phyloP scores from a whole-genome alignment of 1,139 yeast species.

The Magnusiomyces sp. region DNA sequence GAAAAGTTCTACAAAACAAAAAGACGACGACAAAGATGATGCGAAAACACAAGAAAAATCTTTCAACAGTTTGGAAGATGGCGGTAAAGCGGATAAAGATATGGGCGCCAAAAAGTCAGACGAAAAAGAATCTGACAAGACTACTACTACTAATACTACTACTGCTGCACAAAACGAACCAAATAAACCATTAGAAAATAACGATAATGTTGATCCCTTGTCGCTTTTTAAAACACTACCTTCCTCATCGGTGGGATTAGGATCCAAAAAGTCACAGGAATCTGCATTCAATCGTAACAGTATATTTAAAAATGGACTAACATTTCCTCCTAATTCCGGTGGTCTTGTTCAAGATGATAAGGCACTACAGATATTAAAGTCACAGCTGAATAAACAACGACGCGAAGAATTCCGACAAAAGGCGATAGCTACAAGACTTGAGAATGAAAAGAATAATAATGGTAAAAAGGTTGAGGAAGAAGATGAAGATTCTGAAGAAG shows the following conservation, averaged over 20 bases:
- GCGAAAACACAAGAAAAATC: neutral
- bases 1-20: neutral
- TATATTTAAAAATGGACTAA: neutral
- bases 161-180: neutral
- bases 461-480: too few species aligned
- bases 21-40: neutral
- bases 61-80: neutral
- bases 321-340: too few species aligned
- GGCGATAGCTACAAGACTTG: too few species aligned
- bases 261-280: neutral
- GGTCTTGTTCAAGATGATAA: too few species aligned
- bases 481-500: too few species aligned
- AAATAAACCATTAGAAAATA: neutral
- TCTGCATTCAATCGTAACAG: neutral
- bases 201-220: neutral
- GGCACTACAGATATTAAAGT: too few species aligned
- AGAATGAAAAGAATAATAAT: too few species aligned
- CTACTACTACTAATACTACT: too few species aligned
- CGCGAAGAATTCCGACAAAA: too few species aligned
- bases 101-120: neutral
- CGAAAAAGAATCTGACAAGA: neutral
- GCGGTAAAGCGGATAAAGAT: conserved; percentile 1
- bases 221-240: neutral
- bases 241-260: neutral
- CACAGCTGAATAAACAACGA: too few species aligned